Conservation (phyloP, 1,139 yeast species). For the Nematodospora anomalae region DNA sequence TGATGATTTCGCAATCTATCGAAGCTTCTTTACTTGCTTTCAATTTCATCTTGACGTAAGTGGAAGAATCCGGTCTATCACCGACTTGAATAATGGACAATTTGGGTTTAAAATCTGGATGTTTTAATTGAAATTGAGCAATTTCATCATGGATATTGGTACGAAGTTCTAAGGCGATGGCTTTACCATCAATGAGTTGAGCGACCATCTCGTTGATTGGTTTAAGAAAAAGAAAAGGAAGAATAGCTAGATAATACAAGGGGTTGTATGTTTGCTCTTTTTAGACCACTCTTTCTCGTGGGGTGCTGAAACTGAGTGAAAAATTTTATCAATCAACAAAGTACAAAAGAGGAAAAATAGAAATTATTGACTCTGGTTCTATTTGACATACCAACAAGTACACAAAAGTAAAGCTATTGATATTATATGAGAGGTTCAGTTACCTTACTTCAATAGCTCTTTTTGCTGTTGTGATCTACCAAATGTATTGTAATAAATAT, state of each 20-base stretch:
- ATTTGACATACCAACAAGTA: background rate
- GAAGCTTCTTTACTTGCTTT: slow-evolving; percentile 89
- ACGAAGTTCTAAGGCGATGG: slow-evolving; percentile 60
- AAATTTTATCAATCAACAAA: background rate
- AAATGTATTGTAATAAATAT: too few species aligned
- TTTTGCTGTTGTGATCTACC: too few species aligned
- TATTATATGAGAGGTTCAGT: too few species aligned
- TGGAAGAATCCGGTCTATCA: slow-evolving; percentile 81
- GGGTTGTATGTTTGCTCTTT: too few species aligned
- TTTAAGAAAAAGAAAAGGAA: slow-evolving; percentile 4
- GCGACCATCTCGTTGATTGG: slow-evolving; percentile 28
- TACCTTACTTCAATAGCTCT: too few species aligned
- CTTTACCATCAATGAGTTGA: slow-evolving; percentile 65
- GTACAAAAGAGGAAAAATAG: too few species aligned
- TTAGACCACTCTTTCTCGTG: background rate
- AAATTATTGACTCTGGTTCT: background rate
- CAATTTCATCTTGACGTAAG: slow-evolving; percentile 93
- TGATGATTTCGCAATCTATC: slow-evolving; percentile 67
- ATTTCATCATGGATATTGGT: slow-evolving; percentile 55
- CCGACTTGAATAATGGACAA: slow-evolving; percentile 91
- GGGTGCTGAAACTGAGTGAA: background rate
- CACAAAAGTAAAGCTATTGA: too few species aligned
- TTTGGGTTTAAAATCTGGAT: slow-evolving; percentile 69
- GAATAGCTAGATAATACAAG: too few species aligned
- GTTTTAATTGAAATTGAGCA: slow-evolving; percentile 48